phyloP scores from a whole-genome alignment of 495 filamentous ascomycete species.

The Talaromyces nanjingensis region DNA sequence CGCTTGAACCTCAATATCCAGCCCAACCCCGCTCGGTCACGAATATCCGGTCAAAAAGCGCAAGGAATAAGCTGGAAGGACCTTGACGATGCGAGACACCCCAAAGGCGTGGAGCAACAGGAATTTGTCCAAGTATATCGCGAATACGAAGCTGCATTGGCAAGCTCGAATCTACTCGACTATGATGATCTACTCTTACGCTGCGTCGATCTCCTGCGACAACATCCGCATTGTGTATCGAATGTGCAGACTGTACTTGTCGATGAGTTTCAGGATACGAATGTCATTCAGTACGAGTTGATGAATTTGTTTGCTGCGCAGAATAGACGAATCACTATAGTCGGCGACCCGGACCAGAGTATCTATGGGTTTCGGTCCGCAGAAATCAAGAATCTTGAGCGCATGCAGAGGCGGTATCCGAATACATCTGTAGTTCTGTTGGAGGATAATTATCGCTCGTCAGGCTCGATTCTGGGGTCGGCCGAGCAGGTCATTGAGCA shows the following conservation, averaged over 20 bases:
- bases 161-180: conserved; percentile 77
- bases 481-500: conserved; percentile 90
- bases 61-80: conserved; percentile 49
- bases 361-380: conserved; percentile 98
- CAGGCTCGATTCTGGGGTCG: conserved; percentile 74
- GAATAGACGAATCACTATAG: conserved; percentile 75
- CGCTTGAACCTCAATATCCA: conserved; percentile 62
- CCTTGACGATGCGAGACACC: conserved; percentile 28
- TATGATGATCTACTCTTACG: conserved; percentile 90
- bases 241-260: conserved; percentile 91
- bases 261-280: conserved; percentile 98
- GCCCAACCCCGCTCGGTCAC: conserved; percentile 55
- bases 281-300: conserved; percentile 87
- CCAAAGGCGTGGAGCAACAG: conserved; percentile 54
- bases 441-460: conserved; percentile 96
- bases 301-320: conserved; percentile 81
- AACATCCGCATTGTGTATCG: conserved; percentile 75
- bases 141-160: conserved; percentile 71
- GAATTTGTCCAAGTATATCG: conserved; percentile 69
- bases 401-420: conserved; percentile 68
- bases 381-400: conserved; percentile 81
- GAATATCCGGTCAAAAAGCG: conserved; percentile 85
- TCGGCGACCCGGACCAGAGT: conserved; percentile 96
- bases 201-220: conserved; percentile 72
- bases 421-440: conserved; percentile 76